phyloP scores from a whole-genome alignment of 345 rosid species.

The Reutealis trisperma region DNA sequence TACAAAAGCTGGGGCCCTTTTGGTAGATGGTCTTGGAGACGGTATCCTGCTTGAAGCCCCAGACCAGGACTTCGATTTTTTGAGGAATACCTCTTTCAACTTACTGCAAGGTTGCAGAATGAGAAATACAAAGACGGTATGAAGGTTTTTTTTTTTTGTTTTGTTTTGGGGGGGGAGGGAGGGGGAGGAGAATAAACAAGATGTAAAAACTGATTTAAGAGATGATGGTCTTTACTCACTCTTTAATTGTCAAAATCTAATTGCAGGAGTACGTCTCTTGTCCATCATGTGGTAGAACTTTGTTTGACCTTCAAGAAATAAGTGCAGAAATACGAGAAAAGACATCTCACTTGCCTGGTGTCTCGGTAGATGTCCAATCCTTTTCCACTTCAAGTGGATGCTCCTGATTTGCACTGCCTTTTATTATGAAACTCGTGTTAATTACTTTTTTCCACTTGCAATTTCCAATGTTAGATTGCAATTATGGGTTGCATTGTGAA shows the following conservation, averaged over 20 bases:
- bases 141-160: conserved; percentile 13
- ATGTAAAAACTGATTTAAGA: neutral
- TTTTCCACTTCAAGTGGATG: conserved; percentile 5
- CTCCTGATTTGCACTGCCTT: neutral
- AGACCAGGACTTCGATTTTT: conserved; percentile 86
- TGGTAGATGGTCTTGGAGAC: conserved; percentile 98
- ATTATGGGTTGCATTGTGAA: conserved; percentile 99
- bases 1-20: conserved; percentile 75
- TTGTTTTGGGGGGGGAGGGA: no score
- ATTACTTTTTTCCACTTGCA: neutral
- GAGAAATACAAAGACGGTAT: conserved; percentile 97
- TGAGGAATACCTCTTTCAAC: conserved; percentile 89
- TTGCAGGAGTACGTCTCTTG: conserved; percentile 92
- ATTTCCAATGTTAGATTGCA: conserved; percentile 57
- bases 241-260: conserved; percentile 16
- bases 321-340: conserved; percentile 89
- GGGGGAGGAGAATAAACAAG: neutral
- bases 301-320: conserved; percentile 95
- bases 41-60: conserved; percentile 85
- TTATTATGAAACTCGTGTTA: neutral
- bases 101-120: conserved; percentile 97
- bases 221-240: conserved; percentile 2
- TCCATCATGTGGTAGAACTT: conserved; percentile 96
- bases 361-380: conserved; percentile 58
- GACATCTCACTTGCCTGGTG: conserved; percentile 96